Evolutionary conservation across 148 eudicot species (phyloP).

Genomic region (Rhododendron kiyosumense): DNA sequence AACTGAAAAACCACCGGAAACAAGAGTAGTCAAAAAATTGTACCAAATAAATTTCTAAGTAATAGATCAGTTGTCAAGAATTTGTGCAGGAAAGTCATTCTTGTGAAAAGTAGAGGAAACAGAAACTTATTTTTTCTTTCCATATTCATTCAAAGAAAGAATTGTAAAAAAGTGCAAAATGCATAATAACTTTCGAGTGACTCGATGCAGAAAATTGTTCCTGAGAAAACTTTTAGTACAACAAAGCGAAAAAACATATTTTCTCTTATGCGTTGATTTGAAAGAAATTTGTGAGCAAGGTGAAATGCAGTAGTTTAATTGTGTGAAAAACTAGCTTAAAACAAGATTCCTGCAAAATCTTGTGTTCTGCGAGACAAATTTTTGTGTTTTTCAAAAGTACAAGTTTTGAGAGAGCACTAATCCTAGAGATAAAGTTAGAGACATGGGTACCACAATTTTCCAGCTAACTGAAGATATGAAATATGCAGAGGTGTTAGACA

Average conservation of each 20-base stretch:
- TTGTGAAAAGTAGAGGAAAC: background rate
- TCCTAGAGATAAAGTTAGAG: background rate
- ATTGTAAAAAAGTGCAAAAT: background rate
- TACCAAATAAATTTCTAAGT: background rate
- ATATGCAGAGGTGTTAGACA: background rate
- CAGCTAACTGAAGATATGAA: background rate
- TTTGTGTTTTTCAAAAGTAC: background rate
- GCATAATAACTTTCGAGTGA: background rate
- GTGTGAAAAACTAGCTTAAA: background rate
- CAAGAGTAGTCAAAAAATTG: background rate
- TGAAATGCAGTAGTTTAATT: background rate
- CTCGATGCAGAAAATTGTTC: background rate
- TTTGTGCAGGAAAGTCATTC: background rate
- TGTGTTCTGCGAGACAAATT: background rate
- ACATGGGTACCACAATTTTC: background rate
- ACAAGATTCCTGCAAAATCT: background rate
- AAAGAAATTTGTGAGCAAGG: background rate
- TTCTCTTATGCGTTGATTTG: background rate
- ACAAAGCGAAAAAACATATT: background rate
- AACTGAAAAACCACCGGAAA: constrained; percentile 33
- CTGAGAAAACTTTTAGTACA: background rate
- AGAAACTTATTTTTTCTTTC: background rate
- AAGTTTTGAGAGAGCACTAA: background rate
- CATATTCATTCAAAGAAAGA: background rate
- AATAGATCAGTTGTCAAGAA: background rate